Evolutionary conservation across 2,329 filamentous ascomycete genomes (phyloP), one percentile per base, ranked within the genome.

Genomic region (Colletotrichum australisinense): DNA sequence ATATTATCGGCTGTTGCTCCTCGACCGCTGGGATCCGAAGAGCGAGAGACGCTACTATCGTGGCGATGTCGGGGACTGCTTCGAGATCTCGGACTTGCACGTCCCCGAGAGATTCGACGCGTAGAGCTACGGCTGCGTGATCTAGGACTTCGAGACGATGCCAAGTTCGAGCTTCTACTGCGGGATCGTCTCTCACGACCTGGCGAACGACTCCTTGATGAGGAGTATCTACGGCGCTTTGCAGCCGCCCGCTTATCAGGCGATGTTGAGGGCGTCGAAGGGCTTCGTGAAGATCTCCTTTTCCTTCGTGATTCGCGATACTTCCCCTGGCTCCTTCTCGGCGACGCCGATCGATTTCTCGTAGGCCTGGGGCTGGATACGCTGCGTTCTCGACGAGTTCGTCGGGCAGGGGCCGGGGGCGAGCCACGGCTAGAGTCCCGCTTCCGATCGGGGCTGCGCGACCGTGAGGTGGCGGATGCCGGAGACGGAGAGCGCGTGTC

Each of bases 171-270:
- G 4, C 80, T 81, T 30, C 79, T 71, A 16, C 63, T 71, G 22
- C 62, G 76, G 26, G 81, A 79, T 75, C 83, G 84, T 35, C 83
- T 82, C 72, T 56, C 53, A 32, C 79, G 82, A 67, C 75, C 82
- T 72, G 76, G 83, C 72, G 88, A 89, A 24, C 85, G 83, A 75
- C 86, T 89, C 46, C 83, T 82, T 5, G 86, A 88, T 16, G 81
- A 80, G 4, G 87, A 87, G 69, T 87, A 86, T 69, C 87, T 85
- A 42, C 88, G 85, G 59, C 88, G 84, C 76, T 90, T 90, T 2
- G 83, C 81, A 5, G 82, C 79, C 6, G 85, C 87, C 35, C 80
- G 74, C n/a, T 81, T 79, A 16, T 77, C 78, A 6, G 82, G 81
- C 1, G 86, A 86, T 16, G 71, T 70, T 24, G 83, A 84, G 32